Evolutionary conservation across 2,329 filamentous ascomycete genomes (phyloP), one percentile per base, ranked within the genome.

Genomic region (Ramularia endophylla): DNA sequence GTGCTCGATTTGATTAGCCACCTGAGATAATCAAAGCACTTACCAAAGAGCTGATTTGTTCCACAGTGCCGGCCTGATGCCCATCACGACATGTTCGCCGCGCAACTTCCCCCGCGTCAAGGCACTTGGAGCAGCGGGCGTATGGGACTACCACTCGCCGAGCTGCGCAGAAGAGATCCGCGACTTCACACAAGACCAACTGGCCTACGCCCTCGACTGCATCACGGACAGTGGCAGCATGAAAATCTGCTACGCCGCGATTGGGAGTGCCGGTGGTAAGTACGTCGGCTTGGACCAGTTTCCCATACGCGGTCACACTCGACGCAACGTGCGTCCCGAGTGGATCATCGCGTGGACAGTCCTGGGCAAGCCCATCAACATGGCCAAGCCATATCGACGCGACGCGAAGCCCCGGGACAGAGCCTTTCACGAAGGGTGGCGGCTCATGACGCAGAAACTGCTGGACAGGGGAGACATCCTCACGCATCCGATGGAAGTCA

Each of bases 51-150:
- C 12, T 25, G 11, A 11, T 15, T 6, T 32, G 16, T 32, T 13
- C n/a, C n/a, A n/a, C 38, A 62, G 59, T 12, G 47, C 65, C 11
- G 70, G 71, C 0, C 56, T 65, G 12, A 57, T 44, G 0, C 62
- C 67, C 4, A 65, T 74, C n/a, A 59, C 69, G 0, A 73, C 70
- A 1, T 70, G 66, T 47, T 71, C 70, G 0, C 60, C 66, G 0
- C 39, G 46, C 22, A 74, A 72, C 47, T 63, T 63, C 37, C 62
- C 63, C 2, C 59, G 72, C 1, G 66, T 65, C 13, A 57, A 61
- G 27, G 41, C 42, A 0, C 64, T 60, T 25, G 73, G 74, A 1
- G 73, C 73, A 1, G 63, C 60, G 4, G 53, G 57, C 3, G 61
- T 58, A 4, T 73, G 75, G 48, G 70, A 77, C 55, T 71, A 76